Base-by-base conservation (phyloP, 2,329 filamentous ascomycete genomes). In the Pseudogymnoascus verrucosus region DNA sequence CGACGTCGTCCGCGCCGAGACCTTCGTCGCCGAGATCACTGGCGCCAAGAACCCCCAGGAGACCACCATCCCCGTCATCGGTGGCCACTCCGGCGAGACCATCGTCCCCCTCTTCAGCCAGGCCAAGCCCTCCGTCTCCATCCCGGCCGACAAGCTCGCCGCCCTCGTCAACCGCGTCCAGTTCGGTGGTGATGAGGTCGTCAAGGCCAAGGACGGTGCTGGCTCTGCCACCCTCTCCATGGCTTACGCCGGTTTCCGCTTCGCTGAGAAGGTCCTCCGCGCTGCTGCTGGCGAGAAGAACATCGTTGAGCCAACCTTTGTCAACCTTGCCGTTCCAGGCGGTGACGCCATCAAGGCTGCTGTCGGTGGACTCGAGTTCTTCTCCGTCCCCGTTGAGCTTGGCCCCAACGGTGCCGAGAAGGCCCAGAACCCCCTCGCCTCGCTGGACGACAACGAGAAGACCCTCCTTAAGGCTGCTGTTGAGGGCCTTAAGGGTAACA, bases 71-170 rank as follows among this genome's bases (percentile, higher is more conserved):
- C 93, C 93, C 69, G 95, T 99, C 72, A 86, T 99, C 74, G 95
- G 95, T 74, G 95, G 95, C 67, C 95, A 99, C 86, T 97, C 93
- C 66, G 95, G 95, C 74, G 92, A 93, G 82, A 99, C 95, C 72
- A 99, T 99, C 74, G 93, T 99, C 64, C 95, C 95, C 61, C 86
- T 99, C 67, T 96, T 98, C 85, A 96, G 92, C 85, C 89, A 95
- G 82, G 86, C 91, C 70, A 86, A 88, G 74, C 92, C 93, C 64
- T 76, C 84, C 47, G 88, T 95, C 73, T 83, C 84, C 66, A 95
- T 98, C 68, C 91, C 93, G 57, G 83, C 84, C 66, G 92, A 97
- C 76, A 95, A 96, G 83, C 89, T 96, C 72, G 91, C 93, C 74
- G 89, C 86, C 69, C 84, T 99, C 61, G 87, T 96, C 74, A 90